Percentiles rank a stretch among this genome's conserved stretches.
Conservation (phyloP, 371 early-diverging fungal genomes). For the Basidiobolus meristosporus region DNA sequence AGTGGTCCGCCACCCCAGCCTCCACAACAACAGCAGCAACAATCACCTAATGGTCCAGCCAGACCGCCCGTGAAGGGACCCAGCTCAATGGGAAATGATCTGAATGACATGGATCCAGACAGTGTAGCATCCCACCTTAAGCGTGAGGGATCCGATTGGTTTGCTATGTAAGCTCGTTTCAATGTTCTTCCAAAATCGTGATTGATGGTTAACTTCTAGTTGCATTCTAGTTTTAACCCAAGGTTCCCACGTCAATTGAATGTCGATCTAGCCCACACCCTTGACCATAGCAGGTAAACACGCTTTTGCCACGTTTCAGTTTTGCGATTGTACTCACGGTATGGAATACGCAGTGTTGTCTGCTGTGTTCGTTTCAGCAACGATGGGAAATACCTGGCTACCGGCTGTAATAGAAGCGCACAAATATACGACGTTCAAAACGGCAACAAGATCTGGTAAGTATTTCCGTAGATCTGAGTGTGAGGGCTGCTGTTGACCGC, state of each 20-base stretch:
- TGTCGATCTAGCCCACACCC: constrained; percentile 66
- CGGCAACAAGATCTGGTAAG: constrained; percentile 48
- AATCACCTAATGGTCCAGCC: background rate
- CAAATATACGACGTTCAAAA: constrained; percentile 72
- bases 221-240: constrained; percentile 36
- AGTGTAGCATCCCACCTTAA: constrained; percentile 58
- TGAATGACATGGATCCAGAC: constrained; percentile 71
- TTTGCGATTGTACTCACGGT: background rate
- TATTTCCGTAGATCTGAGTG: constrained; percentile 2
- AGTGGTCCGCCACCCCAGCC: background rate
- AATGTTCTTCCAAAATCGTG: background rate
- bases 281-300: constrained; percentile 50
- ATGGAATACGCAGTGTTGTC: constrained; percentile 44
- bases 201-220: background rate
- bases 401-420: constrained; percentile 85
- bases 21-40: background rate
- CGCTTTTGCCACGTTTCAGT: background rate
- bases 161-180: constrained; percentile 61
- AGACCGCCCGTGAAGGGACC: constrained; percentile 3
- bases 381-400: constrained; percentile 82
- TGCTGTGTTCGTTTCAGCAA: constrained; percentile 92
- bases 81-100: constrained; percentile 13
- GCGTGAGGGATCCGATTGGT: constrained; percentile 83
- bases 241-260: constrained; percentile 46
- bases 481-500: background rate